phyloP scores from a whole-genome alignment of 768 basidiomycete species.

The Phanerochaete carnosa region DNA sequence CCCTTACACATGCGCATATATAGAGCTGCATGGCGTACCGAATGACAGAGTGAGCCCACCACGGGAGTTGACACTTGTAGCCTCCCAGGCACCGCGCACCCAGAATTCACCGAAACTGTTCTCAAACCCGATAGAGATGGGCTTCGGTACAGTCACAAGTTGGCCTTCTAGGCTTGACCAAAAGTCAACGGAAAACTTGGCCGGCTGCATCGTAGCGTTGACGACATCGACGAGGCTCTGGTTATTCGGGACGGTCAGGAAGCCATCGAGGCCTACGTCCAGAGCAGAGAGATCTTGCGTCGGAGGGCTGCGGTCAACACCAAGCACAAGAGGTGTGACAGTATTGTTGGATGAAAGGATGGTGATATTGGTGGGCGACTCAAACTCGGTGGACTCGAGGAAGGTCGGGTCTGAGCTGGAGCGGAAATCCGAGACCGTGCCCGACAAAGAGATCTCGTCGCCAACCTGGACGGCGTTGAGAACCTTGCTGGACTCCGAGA shows the following conservation, averaged over 20 bases:
- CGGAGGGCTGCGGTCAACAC: slow-evolving; percentile 48
- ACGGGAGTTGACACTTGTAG: slow-evolving; percentile 50
- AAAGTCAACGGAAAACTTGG: slow-evolving; percentile 55
- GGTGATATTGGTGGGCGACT: slow-evolving; percentile 43
- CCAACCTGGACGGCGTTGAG: slow-evolving; percentile 38
- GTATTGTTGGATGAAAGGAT: slow-evolving; percentile 46
- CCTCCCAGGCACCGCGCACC: slow-evolving; percentile 53
- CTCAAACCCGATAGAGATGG: slow-evolving; percentile 44
- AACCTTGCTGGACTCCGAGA: slow-evolving; percentile 38
- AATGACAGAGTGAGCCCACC: slow-evolving; percentile 54
- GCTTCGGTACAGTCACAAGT: slow-evolving; percentile 49
- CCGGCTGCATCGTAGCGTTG: slow-evolving; percentile 46
- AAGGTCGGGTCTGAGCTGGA: slow-evolving; percentile 39
- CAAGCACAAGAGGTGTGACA: slow-evolving; percentile 47
- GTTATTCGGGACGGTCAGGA: slow-evolving; percentile 55
- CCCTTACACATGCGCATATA: neutral
- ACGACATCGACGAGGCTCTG: slow-evolving; percentile 39
- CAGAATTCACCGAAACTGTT: slow-evolving; percentile 56
- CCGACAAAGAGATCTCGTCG: slow-evolving; percentile 44
- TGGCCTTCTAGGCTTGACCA: slow-evolving; percentile 61
- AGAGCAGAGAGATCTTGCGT: slow-evolving; percentile 47
- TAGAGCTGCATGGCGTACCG: slow-evolving; percentile 29
- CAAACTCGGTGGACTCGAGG: slow-evolving; percentile 47
- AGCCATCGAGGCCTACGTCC: slow-evolving; percentile 51
- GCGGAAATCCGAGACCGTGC: slow-evolving; percentile 48